These are phyloP conservation scores for Psidium friedrichsthalianum DNA, from an alignment of 345 rosid species.

Conservation along the genomic window DNA sequence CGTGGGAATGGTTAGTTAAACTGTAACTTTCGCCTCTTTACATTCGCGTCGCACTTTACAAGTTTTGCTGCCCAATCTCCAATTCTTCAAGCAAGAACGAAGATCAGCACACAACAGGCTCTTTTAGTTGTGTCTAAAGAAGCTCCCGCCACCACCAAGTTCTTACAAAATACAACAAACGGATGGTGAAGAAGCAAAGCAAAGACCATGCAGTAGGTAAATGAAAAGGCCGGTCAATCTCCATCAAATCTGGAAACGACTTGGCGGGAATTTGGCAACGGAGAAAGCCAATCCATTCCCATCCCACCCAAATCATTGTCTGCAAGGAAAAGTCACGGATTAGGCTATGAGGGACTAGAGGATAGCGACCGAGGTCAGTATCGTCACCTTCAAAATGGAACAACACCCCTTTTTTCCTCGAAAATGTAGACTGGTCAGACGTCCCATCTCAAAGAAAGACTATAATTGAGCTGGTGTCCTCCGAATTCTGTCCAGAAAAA, in stretches of 20 bases:
- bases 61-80: background rate
- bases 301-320: background rate
- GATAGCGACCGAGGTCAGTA: background rate
- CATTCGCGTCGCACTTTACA: background rate
- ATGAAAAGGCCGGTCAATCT: background rate
- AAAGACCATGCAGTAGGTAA: background rate
- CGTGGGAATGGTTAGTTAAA: background rate
- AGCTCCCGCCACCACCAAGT: background rate
- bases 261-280: background rate
- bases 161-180: background rate
- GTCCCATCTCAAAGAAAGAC: background rate
- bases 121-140: background rate
- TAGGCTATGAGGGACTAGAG: background rate
- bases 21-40: background rate
- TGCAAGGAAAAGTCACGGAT: background rate
- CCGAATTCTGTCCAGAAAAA: background rate
- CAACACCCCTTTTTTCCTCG: background rate
- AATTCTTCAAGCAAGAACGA: background rate
- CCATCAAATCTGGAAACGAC: background rate
- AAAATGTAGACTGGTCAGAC: background rate
- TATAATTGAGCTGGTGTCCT: background rate
- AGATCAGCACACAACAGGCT: background rate
- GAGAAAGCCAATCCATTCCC: background rate
- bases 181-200: background rate
- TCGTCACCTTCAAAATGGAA: background rate